Conservation (phyloP, 345 rosid genomes). For the Citrus cavaleriei region DNA sequence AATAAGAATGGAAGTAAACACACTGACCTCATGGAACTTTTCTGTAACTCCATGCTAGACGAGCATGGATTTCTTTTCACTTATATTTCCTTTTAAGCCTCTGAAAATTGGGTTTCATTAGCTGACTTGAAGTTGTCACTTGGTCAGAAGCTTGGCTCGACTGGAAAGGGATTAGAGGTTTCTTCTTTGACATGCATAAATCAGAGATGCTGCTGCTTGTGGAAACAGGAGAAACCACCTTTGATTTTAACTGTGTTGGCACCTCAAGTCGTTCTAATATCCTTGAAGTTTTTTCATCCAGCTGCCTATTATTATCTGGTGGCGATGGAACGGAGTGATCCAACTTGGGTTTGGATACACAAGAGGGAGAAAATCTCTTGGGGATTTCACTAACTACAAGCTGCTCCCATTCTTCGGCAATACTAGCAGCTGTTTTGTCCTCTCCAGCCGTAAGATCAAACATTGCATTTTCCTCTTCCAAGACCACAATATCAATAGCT, state of each 20-base stretch:
- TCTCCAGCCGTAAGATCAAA: constrained; percentile 24
- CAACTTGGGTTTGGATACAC: constrained; percentile 34
- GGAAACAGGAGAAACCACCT: constrained; percentile 39
- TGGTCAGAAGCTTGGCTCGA: constrained; percentile 34
- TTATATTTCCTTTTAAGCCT: constrained; percentile 57
- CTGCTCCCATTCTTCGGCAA: constrained; percentile 89
- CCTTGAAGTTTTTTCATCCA: constrained; percentile 64
- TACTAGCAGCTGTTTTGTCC: constrained; percentile 35
- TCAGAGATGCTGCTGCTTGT: constrained; percentile 26
- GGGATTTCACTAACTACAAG: constrained; percentile 57
- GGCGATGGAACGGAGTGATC: constrained; percentile 32
- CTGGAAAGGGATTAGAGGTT: constrained; percentile 57
- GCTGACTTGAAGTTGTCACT: constrained; percentile 48
- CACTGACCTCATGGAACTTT: constrained; percentile 4
- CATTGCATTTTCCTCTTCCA: constrained; percentile 27
- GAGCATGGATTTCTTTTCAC: constrained; percentile 10
- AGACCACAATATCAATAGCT: constrained; percentile 8
- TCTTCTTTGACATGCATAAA: constrained; percentile 32
- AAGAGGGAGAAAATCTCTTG: constrained; percentile 39
- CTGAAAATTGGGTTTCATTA: constrained; percentile 73
- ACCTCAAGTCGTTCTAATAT: constrained; percentile 82
- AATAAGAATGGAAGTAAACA: background rate
- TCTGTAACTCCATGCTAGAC: background rate
- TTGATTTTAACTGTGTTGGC: constrained; percentile 60
- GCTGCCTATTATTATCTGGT: constrained; percentile 39